Conservation (phyloP, 371 early-diverging fungal genomes). For the Smittium mucronatum region DNA sequence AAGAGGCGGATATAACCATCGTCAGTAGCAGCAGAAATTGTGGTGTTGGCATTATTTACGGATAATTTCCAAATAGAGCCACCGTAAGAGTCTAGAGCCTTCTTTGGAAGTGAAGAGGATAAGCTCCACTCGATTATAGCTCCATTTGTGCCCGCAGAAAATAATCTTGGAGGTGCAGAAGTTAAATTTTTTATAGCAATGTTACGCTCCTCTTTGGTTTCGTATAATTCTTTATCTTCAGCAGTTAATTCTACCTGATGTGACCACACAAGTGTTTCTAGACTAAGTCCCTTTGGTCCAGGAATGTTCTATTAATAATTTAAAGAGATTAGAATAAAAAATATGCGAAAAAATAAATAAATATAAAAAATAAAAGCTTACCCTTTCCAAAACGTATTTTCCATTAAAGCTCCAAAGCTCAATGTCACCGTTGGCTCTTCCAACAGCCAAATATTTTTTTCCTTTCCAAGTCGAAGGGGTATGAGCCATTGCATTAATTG, state of each 20-base stretch:
- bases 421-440: slow-evolving; percentile 81
- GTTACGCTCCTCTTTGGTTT: slow-evolving; percentile 41
- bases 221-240: too few species aligned
- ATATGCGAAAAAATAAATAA: too few species aligned
- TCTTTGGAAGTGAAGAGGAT: slow-evolving; percentile 47
- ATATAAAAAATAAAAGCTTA: slow-evolving; percentile 16
- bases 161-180: slow-evolving; percentile 57
- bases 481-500: slow-evolving; percentile 68
- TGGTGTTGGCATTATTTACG: slow-evolving; percentile 56
- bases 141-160: slow-evolving; percentile 76
- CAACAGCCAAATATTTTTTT: slow-evolving; percentile 55
- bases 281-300: too few species aligned
- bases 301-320: too few species aligned
- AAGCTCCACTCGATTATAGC: slow-evolving; percentile 82
- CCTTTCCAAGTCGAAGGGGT: slow-evolving; percentile 43
- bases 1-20: slow-evolving; percentile 83
- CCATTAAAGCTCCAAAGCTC: slow-evolving; percentile 74
- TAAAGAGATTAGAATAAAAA: too few species aligned
- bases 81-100: slow-evolving; percentile 64
- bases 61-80: slow-evolving; percentile 90
- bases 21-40: slow-evolving; percentile 82
- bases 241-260: too few species aligned
- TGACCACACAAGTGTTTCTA: too few species aligned
- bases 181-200: slow-evolving; percentile 35
- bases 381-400: slow-evolving; percentile 56